Percentiles rank a stretch among this genome's conserved stretches.
Conservation (phyloP, 2,329 filamentous ascomycete species). For the Nigrospora osmanthi region DNA sequence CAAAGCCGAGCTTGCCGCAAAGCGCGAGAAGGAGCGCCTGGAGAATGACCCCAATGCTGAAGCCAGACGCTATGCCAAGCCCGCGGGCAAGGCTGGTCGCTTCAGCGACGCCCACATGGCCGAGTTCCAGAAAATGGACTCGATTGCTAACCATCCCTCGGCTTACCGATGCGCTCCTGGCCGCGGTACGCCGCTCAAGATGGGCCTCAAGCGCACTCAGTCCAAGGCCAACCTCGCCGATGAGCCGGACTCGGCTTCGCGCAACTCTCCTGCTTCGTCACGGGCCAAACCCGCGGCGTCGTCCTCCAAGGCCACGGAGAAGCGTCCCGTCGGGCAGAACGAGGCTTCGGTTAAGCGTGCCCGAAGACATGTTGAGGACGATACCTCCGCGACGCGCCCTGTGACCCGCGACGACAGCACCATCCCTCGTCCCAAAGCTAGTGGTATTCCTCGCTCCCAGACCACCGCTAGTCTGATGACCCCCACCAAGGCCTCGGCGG, state of each 20-base stretch:
- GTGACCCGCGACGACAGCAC: conserved; percentile 42
- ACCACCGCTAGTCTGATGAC: conserved; percentile 58
- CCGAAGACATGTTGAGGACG: conserved; percentile 60
- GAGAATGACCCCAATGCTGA: conserved; percentile 25
- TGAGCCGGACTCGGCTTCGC: conserved; percentile 26
- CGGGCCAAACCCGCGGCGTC: conserved; percentile 17
- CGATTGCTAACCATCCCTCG: conserved; percentile 80
- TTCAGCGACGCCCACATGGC: conserved; percentile 82
- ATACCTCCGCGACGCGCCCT: conserved; percentile 59
- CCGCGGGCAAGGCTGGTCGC: conserved; percentile 69
- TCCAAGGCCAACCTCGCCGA: conserved; percentile 61
- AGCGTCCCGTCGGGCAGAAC: conserved; percentile 7
- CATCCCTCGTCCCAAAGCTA: conserved; percentile 40
- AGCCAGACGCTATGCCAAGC: conserved; percentile 62
- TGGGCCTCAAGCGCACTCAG: conserved; percentile 22
- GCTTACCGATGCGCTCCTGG: conserved; percentile 57
- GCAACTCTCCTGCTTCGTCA: conserved; percentile 11
- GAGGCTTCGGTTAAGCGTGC: conserved; percentile 58
- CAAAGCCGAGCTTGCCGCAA: conserved; percentile 58
- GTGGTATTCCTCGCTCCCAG: conserved; percentile 31
- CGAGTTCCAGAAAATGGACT: conserved; percentile 96
- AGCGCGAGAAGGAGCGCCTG: conserved; percentile 47
- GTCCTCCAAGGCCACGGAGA: conserved; percentile 12
- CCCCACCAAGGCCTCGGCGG: conserved; percentile 69
- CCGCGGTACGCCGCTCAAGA: conserved; percentile 44